A percentile compares a stretch with the other conserved stretches of the same genome.
Conservation (phyloP, 148 eudicot genomes). For the Pharnaceum exiguum region DNA sequence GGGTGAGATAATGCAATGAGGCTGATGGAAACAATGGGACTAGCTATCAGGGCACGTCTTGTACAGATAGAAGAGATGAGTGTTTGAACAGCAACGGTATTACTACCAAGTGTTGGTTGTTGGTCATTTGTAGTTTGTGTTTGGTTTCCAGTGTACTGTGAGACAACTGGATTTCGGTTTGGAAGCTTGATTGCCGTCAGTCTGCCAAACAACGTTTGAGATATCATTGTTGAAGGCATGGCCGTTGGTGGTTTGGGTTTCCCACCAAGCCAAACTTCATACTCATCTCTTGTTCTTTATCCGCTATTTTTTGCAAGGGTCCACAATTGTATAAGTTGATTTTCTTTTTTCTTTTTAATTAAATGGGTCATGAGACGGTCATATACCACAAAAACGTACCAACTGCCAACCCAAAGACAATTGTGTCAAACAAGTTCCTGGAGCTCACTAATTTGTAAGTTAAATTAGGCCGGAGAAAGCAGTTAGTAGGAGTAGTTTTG, state of each 20-base stretch:
- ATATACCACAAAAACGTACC: no score
- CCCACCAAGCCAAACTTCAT: not conserved
- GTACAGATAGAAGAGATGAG: conserved; percentile 62
- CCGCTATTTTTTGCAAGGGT: no score
- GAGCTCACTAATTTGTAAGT: no score
- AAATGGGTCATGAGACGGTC: no score
- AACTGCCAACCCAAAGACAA: no score
- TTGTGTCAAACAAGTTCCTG: no score
- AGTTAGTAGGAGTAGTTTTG: no score
- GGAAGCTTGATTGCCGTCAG: conserved; percentile 11
- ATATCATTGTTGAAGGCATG: not conserved
- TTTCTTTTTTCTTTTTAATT: no score
- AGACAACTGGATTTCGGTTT: no score
- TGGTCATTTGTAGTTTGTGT: not conserved
- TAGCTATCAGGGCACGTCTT: conserved; percentile 42
- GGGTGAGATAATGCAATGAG: conserved; percentile 33
- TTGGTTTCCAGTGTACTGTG: conserved; percentile 15
- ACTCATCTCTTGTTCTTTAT: conserved; percentile 9
- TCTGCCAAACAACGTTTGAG: conserved; percentile 15
- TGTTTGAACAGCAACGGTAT: conserved; percentile 11
- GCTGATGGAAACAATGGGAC: conserved; percentile 37
- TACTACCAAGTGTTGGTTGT: not conserved
- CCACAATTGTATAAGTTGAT: no score
- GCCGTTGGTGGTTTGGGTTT: not conserved
- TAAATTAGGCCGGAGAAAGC: no score